Base-by-base conservation (phyloP, 1,284 basidiomycete genomes). In the Cutaneotrichosporon sp. region DNA sequence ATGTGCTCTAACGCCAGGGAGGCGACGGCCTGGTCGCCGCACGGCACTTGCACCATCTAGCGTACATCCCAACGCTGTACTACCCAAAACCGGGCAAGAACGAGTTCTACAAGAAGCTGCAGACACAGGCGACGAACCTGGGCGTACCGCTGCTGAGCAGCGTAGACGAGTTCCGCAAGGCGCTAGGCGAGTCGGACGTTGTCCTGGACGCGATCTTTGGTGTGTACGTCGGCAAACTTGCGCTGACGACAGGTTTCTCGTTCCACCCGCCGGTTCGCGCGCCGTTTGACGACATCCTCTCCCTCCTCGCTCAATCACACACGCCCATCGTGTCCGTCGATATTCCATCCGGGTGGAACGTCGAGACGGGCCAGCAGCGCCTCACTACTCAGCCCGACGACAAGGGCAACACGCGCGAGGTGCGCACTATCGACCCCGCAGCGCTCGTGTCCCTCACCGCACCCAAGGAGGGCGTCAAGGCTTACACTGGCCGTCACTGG, bases 11-110 rank as follows among this genome's bases (percentile, higher is more conserved):
- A 44, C 33, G 59, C 17, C 63, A 81, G 80, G 92, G 96, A 12
- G 96, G 94, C 4, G 96, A 99, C 74, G 96, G 96, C 2, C 79
- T 99, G 0, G 94, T 97, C 3, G 96, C 96, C 14, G 94, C 96
- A 33, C 80, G 94, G 23, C 96, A 99, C 74, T 80, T 98, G 4
- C 83, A 85, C 20, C 86, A 91, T 81, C 94, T 96, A 70, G 87
- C 87, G 4, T 96, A 93, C 72, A 77, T 80, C 50, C 87, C 90
- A 0, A 87, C 82, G 0, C 80, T 97, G 18, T 94, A 89, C 76
- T 86, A 93, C 79, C 92, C 93, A 13, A 96, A 96, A 81, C 89
- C 89, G 60, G 59, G 73, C 40, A 33, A 38, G 1, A 96, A 94
- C 71, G 89, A 93, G 17, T 87, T 92, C 55, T 94, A 94, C 73